Conservation (phyloP, 306 rosid genomes). For the Casuarina cunninghamiana region DNA sequence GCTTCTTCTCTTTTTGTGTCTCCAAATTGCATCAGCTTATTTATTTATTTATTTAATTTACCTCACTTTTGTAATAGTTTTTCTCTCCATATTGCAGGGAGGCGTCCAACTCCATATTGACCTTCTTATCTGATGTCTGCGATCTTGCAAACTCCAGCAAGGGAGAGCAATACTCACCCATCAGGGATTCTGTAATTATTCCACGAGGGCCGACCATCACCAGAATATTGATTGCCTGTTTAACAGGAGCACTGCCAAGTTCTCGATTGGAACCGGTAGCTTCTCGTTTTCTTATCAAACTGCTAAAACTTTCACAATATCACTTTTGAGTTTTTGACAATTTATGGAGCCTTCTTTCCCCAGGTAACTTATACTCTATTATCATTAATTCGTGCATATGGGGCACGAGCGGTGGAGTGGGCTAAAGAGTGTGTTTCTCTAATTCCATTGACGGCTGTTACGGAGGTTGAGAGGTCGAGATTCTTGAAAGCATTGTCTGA, state of each 20-base stretch:
- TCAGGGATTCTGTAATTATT: conserved; percentile 65
- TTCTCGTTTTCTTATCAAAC: conserved; percentile 7
- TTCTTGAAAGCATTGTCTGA: conserved; percentile 81
- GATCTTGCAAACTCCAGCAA: conserved; percentile 65
- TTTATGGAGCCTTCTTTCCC: conserved; percentile 20
- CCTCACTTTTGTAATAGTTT: conserved; percentile 9
- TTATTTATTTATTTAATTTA: conserved; percentile 3
- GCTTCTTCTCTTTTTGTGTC: conserved; percentile 20
- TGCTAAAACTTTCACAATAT: background rate
- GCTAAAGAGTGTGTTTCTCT: conserved; percentile 67
- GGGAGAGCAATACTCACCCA: conserved; percentile 65
- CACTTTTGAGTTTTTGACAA: conserved; percentile 12
- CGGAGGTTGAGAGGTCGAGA: conserved; percentile 77
- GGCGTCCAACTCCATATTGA: conserved; percentile 95
- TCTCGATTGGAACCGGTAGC: conserved; percentile 89
- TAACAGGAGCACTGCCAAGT: conserved; percentile 93
- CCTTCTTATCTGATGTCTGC: conserved; percentile 85
- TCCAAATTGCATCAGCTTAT: background rate
- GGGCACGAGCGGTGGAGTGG: conserved; percentile 77
- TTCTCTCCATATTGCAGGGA: conserved; percentile 55
- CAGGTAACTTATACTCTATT: conserved; percentile 87
- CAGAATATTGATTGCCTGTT: conserved; percentile 84
- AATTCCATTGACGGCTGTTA: conserved; percentile 86
- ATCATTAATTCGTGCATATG: conserved; percentile 70
- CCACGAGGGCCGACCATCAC: conserved; percentile 79